These are phyloP conservation scores for Ascochyta rabiei DNA, from an alignment of 2,329 filamentous ascomycete species.

Conservation along the genomic window DNA sequence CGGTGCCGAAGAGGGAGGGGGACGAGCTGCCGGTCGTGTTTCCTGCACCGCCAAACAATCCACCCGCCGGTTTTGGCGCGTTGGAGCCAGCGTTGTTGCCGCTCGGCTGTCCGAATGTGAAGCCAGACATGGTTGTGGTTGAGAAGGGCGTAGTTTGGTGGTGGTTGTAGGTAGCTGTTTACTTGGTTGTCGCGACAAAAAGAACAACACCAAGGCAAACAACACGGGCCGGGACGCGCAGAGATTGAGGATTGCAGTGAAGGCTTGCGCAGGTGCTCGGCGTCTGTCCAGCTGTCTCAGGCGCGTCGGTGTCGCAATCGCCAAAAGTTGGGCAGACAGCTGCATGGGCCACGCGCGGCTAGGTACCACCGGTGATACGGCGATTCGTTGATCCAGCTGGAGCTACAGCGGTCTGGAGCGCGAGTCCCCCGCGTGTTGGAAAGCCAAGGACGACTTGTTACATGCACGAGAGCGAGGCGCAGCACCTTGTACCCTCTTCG, in stretches of 20 bases:
- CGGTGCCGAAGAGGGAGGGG: conserved; percentile 36
- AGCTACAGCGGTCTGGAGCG: conserved; percentile 19
- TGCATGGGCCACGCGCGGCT: conserved; percentile 25
- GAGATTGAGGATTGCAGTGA: conserved; percentile 3
- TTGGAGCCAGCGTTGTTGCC: conserved; percentile 23
- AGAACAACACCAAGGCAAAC: neutral
- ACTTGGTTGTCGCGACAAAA: conserved; percentile 6
- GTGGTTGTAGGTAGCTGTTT: conserved; percentile 26
- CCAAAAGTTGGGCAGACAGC: conserved; percentile 40
- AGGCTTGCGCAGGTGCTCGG: conserved; percentile 15
- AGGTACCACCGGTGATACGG: conserved; percentile 25
- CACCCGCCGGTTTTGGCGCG: conserved; percentile 35
- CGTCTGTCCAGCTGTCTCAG: conserved; percentile 18
- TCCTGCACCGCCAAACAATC: conserved; percentile 35
- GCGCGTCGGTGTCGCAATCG: conserved; percentile 30
- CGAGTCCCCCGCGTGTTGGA: conserved; percentile 23
- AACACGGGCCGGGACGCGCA: conserved; percentile 6
- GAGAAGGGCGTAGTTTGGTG: conserved; percentile 1
- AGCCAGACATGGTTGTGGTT: conserved; percentile 34
- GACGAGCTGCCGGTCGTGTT: conserved; percentile 32
- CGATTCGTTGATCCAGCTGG: conserved; percentile 25
- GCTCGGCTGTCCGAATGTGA: conserved; percentile 43
- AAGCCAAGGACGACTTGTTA: conserved; percentile 22
- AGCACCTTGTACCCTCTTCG: conserved; percentile 16
- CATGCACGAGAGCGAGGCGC: conserved; percentile 23